Conservation (phyloP, 2,329 filamentous ascomycete genomes). For the Fusarium sublunatum region DNA sequence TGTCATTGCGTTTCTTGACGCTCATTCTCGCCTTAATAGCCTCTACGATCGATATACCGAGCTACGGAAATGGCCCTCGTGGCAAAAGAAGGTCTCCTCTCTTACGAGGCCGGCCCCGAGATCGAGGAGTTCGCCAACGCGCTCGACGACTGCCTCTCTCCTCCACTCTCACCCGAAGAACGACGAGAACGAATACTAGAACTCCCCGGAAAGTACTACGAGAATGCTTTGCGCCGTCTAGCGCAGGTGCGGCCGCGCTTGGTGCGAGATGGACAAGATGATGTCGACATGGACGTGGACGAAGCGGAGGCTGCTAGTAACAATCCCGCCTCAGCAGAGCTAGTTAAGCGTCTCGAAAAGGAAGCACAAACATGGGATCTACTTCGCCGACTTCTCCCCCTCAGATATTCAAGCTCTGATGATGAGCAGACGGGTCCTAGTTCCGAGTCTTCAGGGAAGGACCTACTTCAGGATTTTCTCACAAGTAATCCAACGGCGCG, state of each 20-base stretch:
- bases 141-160: conserved; percentile 77
- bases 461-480: conserved; percentile 77
- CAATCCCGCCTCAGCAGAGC: conserved; percentile 42
- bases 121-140: conserved; percentile 88
- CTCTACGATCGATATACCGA: neutral
- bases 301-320: conserved; percentile 55
- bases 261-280: conserved; percentile 53
- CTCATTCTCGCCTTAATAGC: conserved; percentile 5
- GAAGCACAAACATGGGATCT: conserved; percentile 94
- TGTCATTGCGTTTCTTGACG: conserved; percentile 1
- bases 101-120: conserved; percentile 71
- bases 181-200: conserved; percentile 74
- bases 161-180: conserved; percentile 61
- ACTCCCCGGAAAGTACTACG: conserved; percentile 68
- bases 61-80: conserved; percentile 32
- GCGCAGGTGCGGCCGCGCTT: conserved; percentile 48
- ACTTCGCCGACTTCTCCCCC: conserved; percentile 76
- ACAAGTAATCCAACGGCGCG: conserved; percentile 76
- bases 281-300: conserved; percentile 68
- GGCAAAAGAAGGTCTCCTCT: conserved; percentile 17
- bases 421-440: conserved; percentile 49
- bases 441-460: conserved; percentile 41
- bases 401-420: conserved; percentile 66
- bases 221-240: conserved; percentile 58
- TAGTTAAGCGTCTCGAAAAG: conserved; percentile 71